Evolutionary conservation across 176 grass and related monocot genomes (phyloP).

Genomic region (Hordeum marinum): DNA sequence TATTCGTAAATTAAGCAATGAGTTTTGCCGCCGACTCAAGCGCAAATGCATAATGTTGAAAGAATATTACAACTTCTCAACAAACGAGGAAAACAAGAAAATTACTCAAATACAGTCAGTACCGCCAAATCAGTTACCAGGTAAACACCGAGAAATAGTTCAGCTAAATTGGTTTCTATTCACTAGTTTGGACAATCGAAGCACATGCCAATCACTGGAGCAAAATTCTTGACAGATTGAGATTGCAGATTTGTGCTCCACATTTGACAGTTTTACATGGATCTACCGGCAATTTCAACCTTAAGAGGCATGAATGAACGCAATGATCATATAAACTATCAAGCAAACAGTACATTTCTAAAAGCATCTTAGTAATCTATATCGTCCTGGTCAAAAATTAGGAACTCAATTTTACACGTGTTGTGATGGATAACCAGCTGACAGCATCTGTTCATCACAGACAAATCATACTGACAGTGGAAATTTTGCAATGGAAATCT

Average conservation of each 20-base stretch:
- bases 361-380: not conserved
- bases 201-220: not conserved
- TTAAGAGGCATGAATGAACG: not conserved
- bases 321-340: not conserved
- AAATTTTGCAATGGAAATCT: not conserved
- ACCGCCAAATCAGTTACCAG: not conserved
- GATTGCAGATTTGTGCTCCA: not conserved
- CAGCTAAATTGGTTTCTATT: not conserved
- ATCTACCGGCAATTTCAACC: not conserved
- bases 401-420: not conserved
- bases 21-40: not conserved
- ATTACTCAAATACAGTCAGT: not conserved
- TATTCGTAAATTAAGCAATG: slow-evolving; percentile 1
- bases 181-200: not conserved
- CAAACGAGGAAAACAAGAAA: not conserved
- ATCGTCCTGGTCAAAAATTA: not conserved
- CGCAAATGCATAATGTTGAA: not conserved
- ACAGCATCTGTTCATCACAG: not conserved
- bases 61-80: not conserved
- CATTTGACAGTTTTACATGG: not conserved
- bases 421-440: not conserved
- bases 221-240: not conserved
- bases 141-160: not conserved
- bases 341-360: not conserved
- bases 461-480: not conserved